A percentile compares a stretch with the other conserved stretches of the same genome.
Conservation (phyloP, 1,284 basidiomycete species). For the Marasmius oreades region DNA sequence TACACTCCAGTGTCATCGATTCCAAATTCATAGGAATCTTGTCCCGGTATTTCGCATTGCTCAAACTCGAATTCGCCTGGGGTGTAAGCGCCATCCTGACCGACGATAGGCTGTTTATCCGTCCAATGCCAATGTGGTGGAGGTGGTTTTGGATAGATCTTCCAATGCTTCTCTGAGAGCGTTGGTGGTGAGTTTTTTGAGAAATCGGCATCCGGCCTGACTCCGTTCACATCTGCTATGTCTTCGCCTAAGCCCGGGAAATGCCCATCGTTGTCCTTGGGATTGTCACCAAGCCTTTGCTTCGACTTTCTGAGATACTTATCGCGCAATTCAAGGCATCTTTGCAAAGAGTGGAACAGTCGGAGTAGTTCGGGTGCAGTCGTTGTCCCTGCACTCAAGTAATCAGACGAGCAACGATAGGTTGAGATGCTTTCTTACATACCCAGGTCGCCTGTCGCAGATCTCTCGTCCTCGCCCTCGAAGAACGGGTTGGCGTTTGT, state of each 20-base stretch:
- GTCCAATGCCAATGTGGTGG: conserved; percentile 93
- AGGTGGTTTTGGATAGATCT: conserved; percentile 86
- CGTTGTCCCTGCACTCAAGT: conserved; percentile 31
- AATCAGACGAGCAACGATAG: conserved; percentile 4
- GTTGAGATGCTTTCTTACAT: background rate
- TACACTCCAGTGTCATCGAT: conserved; percentile 87
- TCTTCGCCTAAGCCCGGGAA: conserved; percentile 62
- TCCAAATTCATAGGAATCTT: conserved; percentile 58
- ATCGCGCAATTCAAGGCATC: conserved; percentile 85
- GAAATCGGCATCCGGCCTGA: conserved; percentile 57
- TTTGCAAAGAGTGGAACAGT: conserved; percentile 64
- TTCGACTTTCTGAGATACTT: conserved; percentile 86
- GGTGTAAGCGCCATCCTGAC: conserved; percentile 32
- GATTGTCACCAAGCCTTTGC: conserved; percentile 90
- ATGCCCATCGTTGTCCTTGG: conserved; percentile 79
- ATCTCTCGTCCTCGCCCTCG: conserved; percentile 33
- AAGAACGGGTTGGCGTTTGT: conserved; percentile 29
- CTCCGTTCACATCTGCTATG: conserved; percentile 61
- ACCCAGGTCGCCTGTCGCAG: conserved; percentile 2
- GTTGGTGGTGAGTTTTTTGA: conserved; percentile 26
- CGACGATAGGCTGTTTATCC: conserved; percentile 48
- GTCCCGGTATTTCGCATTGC: conserved; percentile 68
- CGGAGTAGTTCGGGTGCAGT: conserved; percentile 50
- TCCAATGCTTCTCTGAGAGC: conserved; percentile 61
- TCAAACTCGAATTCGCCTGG: conserved; percentile 64